Percentiles rank a stretch among this genome's conserved stretches.
Conservation (phyloP, 179 eudicot species). For the Spergularia azorica region DNA sequence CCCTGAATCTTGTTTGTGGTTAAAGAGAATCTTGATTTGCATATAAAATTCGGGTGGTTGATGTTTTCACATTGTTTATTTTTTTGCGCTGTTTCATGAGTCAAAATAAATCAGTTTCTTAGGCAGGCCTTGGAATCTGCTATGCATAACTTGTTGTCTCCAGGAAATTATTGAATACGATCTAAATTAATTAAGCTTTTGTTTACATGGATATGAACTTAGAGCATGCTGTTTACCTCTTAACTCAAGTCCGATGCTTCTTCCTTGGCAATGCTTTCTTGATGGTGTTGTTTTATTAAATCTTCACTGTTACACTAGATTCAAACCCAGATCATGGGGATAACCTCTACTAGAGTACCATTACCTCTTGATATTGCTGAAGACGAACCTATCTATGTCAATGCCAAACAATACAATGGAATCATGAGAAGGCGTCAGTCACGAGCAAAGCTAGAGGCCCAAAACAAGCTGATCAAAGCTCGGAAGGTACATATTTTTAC, state of each 20-base stretch:
- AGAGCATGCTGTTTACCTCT: background rate
- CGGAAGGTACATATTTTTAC: conserved; percentile 46
- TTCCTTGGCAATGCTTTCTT: background rate
- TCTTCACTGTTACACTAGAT: conserved; percentile 27
- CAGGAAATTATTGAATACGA: background rate
- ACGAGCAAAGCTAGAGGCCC: conserved; percentile 80
- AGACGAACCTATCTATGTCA: conserved; percentile 79
- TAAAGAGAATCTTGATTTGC: background rate
- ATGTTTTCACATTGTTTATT: background rate
- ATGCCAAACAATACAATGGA: conserved; percentile 77
- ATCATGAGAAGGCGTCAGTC: conserved; percentile 74
- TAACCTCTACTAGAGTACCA: conserved; percentile 61
- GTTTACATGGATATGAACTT: background rate
- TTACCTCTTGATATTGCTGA: conserved; percentile 63
- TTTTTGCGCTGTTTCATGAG: background rate
- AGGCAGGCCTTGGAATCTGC: background rate
- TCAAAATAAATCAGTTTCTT: background rate
- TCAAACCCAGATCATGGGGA: conserved; percentile 55
- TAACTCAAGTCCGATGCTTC: too few species aligned
- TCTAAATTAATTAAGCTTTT: background rate
- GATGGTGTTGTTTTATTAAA: background rate
- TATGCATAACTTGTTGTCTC: too few species aligned
- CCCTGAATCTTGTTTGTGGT: background rate
- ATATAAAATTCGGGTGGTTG: background rate
- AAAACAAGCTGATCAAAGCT: conserved; percentile 71